These are phyloP conservation scores for Lavandula angustifolia DNA, from an alignment of 257 asterid genomes.

Conservation along the genomic window DNA sequence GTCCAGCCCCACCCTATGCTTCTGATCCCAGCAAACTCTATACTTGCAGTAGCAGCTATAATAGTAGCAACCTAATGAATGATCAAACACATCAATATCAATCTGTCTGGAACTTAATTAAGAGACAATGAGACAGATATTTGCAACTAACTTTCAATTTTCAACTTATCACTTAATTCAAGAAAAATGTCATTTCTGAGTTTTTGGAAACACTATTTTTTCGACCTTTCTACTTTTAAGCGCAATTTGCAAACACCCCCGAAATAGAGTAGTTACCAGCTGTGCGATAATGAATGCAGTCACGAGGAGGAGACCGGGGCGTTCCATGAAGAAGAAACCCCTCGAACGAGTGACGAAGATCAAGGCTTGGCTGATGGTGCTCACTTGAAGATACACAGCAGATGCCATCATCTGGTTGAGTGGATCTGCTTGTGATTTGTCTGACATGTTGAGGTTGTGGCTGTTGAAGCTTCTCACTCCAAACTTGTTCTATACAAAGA, in stretches of 20 bases:
- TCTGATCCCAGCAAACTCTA: constrained; percentile 39
- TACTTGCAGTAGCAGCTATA: constrained; percentile 46
- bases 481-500: constrained; percentile 35
- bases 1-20: constrained; percentile 58
- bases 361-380: constrained; percentile 70
- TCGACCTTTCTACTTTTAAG: too few species aligned
- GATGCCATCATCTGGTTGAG: constrained; percentile 58
- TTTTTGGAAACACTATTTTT: too few species aligned
- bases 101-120: too few species aligned
- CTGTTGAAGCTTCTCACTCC: constrained; percentile 44
- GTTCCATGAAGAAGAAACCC: constrained; percentile 57
- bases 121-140: too few species aligned
- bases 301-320: constrained; percentile 65
- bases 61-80: constrained; percentile 44
- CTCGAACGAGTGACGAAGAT: constrained; percentile 62
- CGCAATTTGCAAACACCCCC: too few species aligned
- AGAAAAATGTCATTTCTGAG: too few species aligned
- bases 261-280: constrained; percentile 43
- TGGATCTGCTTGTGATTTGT: constrained; percentile 34
- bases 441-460: constrained; percentile 36
- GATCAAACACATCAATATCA: too few species aligned
- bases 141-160: too few species aligned
- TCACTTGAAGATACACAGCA: constrained; percentile 73
- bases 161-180: too few species aligned
- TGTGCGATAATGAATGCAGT: constrained; percentile 63